These are phyloP conservation scores for Zostera marina DNA, from an alignment of 116 monocot species.

Conservation along the genomic window DNA sequence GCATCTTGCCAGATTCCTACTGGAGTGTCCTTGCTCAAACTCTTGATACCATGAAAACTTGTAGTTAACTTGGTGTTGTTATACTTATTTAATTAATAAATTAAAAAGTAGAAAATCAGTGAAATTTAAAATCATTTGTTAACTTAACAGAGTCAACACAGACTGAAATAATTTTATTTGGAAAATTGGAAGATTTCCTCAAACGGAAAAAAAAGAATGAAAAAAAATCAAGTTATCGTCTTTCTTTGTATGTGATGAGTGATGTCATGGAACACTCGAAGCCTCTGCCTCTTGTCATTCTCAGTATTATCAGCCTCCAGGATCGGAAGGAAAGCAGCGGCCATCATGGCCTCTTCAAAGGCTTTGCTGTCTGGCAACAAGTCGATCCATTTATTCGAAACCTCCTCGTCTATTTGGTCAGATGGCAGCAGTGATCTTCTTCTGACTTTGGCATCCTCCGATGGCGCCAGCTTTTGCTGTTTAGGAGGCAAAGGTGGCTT, in stretches of 20 bases:
- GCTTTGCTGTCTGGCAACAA: constrained; percentile 49
- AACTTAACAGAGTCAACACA: no score
- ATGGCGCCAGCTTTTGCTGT: constrained; percentile 5
- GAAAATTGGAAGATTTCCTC: no score
- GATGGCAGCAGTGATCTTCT: background rate
- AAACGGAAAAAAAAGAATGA: no score
- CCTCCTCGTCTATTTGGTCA: background rate
- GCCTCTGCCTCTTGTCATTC: constrained; percentile 67
- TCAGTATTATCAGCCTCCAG: constrained; percentile 24
- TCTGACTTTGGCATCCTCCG: background rate
- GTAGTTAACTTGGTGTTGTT: no score
- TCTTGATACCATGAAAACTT: no score
- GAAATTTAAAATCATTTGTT: no score
- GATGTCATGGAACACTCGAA: constrained; percentile 74
- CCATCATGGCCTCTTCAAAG: constrained; percentile 70
- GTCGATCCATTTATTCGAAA: constrained; percentile 11
- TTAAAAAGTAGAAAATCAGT: no score
- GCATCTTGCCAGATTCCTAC: no score
- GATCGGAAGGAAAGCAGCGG: constrained; percentile 51
- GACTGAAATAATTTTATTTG: no score
- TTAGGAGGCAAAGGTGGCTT: constrained; percentile 2
- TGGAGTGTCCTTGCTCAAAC: no score
- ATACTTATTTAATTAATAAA: no score
- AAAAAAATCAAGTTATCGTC: background rate
- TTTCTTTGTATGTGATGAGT: constrained; percentile 21